A percentile compares a stretch with the other conserved stretches of the same genome.
Conservation (phyloP, 768 basidiomycete species). For the Leucogyrophana mollusca region DNA sequence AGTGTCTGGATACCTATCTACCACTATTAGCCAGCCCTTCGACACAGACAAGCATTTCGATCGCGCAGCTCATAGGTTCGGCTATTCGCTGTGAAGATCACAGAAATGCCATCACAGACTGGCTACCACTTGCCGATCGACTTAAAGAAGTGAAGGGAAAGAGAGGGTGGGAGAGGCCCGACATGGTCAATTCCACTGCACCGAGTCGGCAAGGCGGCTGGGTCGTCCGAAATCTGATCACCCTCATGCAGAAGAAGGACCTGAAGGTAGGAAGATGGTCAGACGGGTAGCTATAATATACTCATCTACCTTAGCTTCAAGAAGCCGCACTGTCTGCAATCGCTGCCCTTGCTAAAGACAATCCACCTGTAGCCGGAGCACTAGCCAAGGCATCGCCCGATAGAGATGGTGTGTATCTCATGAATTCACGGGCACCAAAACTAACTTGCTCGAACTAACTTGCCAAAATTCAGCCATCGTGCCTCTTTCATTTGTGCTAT, state of each 20-base stretch:
- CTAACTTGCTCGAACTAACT: no score
- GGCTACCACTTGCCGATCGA: constrained; percentile 61
- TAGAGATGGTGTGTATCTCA: constrained; percentile 21
- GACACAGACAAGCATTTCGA: constrained; percentile 41
- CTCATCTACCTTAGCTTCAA: constrained; percentile 43
- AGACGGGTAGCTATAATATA: not conserved
- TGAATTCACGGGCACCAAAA: no score
- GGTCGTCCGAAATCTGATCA: constrained; percentile 52
- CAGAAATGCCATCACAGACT: constrained; percentile 52
- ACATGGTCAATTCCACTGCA: constrained; percentile 35
- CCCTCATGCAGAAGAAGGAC: constrained; percentile 50
- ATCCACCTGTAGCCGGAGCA: constrained; percentile 45
- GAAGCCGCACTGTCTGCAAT: constrained; percentile 66
- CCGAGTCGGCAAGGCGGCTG: constrained; percentile 52
- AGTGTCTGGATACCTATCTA: constrained; percentile 64
- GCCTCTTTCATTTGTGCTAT: constrained; percentile 41
- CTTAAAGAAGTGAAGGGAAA: constrained; percentile 53
- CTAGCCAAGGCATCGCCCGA: constrained; percentile 46
- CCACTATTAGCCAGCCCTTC: constrained; percentile 55
- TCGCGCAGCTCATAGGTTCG: constrained; percentile 59
- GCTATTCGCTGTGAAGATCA: constrained; percentile 50
- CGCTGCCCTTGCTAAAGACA: constrained; percentile 67
- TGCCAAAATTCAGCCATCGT: no score
- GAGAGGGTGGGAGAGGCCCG: constrained; percentile 74
- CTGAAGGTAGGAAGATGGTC: constrained; percentile 41